A percentile compares a stretch with the other conserved stretches of the same genome.
Conservation (phyloP, 176 grass and related monocot species). For the Oryza glumipatula region DNA sequence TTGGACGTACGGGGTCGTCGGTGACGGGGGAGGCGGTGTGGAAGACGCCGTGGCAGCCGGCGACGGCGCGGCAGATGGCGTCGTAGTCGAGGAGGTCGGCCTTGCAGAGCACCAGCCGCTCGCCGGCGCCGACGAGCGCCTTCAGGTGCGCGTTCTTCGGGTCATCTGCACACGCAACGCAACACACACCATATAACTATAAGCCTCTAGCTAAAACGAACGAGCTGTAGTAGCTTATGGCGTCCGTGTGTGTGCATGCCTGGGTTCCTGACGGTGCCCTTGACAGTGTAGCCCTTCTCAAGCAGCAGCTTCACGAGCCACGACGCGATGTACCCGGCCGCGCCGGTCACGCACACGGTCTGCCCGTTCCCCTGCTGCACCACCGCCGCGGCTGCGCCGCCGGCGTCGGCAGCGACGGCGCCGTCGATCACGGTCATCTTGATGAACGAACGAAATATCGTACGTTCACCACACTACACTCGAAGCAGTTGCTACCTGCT, state of each 20-base stretch:
- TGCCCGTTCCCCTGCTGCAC: conserved; percentile 35
- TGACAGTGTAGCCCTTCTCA: conserved; percentile 85
- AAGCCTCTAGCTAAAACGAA: neutral
- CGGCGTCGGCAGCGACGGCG: conserved; percentile 2
- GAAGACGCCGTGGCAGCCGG: conserved; percentile 90
- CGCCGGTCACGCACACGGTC: conserved; percentile 89
- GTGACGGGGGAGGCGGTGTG: conserved; percentile 97
- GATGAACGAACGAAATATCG: neutral
- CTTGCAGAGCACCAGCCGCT: conserved; percentile 86
- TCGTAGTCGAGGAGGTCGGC: conserved; percentile 93
- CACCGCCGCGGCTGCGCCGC: conserved; percentile 4
- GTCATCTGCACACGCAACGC: conserved; percentile 54
- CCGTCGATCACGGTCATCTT: conserved; percentile 49
- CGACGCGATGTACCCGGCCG: conserved; percentile 84
- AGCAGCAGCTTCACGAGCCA: conserved; percentile 90
- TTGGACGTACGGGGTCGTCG: conserved; percentile 66
- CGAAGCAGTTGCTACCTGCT: neutral
- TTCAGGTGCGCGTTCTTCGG: conserved; percentile 86
- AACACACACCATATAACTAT: neutral
- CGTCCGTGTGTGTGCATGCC: conserved; percentile 39
- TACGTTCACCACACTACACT: neutral
- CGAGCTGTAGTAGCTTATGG: neutral
- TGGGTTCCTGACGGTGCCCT: conserved; percentile 92
- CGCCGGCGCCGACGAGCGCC: conserved; percentile 70
- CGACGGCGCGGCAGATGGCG: conserved; percentile 66